phyloP scores from a whole-genome alignment of 148 eudicot species.

The Fallopia convolvulus region DNA sequence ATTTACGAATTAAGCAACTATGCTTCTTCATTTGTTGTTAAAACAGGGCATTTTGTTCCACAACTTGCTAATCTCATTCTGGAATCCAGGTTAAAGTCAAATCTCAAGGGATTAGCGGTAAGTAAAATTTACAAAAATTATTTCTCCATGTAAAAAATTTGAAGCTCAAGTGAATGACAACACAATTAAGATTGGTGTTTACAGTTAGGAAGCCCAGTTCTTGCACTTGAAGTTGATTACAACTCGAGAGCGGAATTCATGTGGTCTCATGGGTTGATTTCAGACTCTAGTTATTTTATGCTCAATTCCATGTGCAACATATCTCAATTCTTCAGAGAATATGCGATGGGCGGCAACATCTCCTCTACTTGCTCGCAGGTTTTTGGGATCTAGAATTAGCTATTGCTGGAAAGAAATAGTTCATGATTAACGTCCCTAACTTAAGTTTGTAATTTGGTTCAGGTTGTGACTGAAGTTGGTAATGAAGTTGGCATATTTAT shows the following conservation, averaged over 20 bases:
- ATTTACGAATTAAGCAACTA: not conserved
- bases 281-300: conserved; percentile 43
- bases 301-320: conserved; percentile 43
- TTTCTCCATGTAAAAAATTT: too few species aligned
- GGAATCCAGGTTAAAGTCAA: not conserved
- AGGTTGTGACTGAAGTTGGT: conserved; percentile 1
- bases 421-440: not conserved
- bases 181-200: too few species aligned
- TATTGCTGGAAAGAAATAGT: too few species aligned
- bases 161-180: too few species aligned
- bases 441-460: not conserved
- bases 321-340: conserved; percentile 59
- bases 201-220: conserved; percentile 72
- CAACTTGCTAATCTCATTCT: conserved; percentile 5
- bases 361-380: conserved; percentile 30
- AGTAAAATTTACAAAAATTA: not conserved
- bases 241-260: conserved; percentile 46
- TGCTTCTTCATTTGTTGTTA: not conserved
- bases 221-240: conserved; percentile 63
- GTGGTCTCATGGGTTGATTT: conserved; percentile 81
- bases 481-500: conserved; percentile 38
- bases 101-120: conserved; percentile 10
- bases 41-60: conserved; percentile 7
- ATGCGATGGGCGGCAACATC: conserved; percentile 14
- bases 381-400: not conserved